These are phyloP conservation scores for Onygenales sp. DNA, from an alignment of 2,329 filamentous ascomycete genomes.

Conservation along the genomic window DNA sequence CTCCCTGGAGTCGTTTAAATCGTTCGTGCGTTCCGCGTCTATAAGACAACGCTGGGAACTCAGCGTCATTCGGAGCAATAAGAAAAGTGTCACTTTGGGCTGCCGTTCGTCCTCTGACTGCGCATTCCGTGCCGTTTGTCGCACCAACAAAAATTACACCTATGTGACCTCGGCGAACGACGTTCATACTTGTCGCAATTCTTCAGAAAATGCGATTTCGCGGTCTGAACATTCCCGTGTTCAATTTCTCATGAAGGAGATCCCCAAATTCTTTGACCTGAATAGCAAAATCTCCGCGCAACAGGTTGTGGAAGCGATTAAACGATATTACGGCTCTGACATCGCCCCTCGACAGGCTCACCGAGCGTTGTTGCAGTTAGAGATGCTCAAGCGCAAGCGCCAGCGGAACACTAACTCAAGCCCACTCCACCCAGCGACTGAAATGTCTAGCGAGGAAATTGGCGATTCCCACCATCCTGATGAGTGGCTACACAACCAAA, in stretches of 20 bases:
- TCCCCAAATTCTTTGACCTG: conserved; percentile 32
- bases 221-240: conserved; percentile 33
- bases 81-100: conserved; percentile 32
- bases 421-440: neutral
- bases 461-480: neutral
- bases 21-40: conserved; percentile 29
- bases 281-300: conserved; percentile 26
- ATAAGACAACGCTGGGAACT: conserved; percentile 33
- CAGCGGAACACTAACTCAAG: neutral
- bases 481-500: neutral
- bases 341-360: conserved; percentile 32
- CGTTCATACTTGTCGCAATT: conserved; percentile 27
- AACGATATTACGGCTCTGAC: conserved; percentile 32
- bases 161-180: conserved; percentile 32
- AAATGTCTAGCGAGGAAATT: neutral
- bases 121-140: conserved; percentile 31
- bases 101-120: conserved; percentile 30
- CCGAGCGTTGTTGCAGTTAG: conserved; percentile 26
- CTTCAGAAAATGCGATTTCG: conserved; percentile 24
- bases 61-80: conserved; percentile 30
- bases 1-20: conserved; percentile 31
- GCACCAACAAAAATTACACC: conserved; percentile 30
- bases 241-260: conserved; percentile 28
- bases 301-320: conserved; percentile 31
- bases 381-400: conserved; percentile 17